Base-by-base conservation (phyloP, 257 asterid genomes). In the Linaria vulgaris region DNA sequence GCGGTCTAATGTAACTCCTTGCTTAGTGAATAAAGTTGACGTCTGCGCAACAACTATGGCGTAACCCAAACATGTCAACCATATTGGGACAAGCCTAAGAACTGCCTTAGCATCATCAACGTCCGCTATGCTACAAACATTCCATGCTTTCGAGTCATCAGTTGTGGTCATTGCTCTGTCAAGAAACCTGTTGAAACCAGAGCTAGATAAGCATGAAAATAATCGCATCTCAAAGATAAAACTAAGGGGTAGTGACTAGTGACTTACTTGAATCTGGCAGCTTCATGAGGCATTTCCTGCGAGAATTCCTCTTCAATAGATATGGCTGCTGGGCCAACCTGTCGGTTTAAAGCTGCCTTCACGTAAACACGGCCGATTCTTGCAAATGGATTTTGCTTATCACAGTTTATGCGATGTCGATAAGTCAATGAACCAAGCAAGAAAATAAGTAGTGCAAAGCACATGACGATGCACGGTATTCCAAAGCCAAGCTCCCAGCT, bases 1-100 rank as follows among this genome's bases (percentile, higher is more conserved):
- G 6, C 67, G 56, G 45, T 61, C 57, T 55, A 61, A n/a, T 10
- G 67, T 61, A n/a, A 54, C 45, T 61, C 52, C 67, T 61, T 61
- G 67, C 57, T 61, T 61, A 31, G 46, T 61, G 56, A 61, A 61
- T 10, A 61, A 55, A n/a, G 67, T 61, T 12, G 67, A 9, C 5
- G 67, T 12, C 27, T 61, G 67, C 17, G 67, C 21, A 46, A 24
- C 45, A 6, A 61, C 45, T 46, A 61, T 10, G 31, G 56, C 56
- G 19, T 61, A 61, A 9, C 56, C 67, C 17, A 61, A 50, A 45
- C 38, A 24, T 6, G 67, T 47, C 10, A 12, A 21, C 67, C 56
- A 61, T 25, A 61, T 45, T 47, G 67, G 67, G 44, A 22, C 45
- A 46, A 61, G 67, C 46, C 67, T 46, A 24, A 61, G 30, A 27